These are phyloP conservation scores for Mortierella sp. DNA, from an alignment of 371 early-diverging fungal genomes.

Conservation along the genomic window DNA sequence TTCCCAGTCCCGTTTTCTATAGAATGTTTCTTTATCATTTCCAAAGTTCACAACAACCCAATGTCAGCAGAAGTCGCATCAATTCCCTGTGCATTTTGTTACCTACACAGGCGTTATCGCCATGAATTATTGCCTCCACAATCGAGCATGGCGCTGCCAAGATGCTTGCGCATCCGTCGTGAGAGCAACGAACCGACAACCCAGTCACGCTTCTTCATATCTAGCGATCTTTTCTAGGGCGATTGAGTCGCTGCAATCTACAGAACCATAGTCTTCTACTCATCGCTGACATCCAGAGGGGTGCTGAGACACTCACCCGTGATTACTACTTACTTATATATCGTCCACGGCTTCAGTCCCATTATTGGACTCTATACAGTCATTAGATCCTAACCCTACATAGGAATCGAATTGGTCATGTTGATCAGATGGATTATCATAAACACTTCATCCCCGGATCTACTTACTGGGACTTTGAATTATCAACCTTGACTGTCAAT, in stretches of 20 bases:
- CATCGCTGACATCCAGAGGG: constrained; percentile 58
- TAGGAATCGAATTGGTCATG: constrained; percentile 30
- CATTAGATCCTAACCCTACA: constrained; percentile 4
- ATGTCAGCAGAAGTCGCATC: constrained; percentile 23
- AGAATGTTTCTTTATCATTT: constrained; percentile 32
- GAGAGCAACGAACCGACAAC: constrained; percentile 42
- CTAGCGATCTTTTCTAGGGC: constrained; percentile 52
- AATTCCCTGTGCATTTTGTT: constrained; percentile 15
- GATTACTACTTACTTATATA: constrained; percentile 35
- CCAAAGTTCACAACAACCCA: constrained; percentile 14
- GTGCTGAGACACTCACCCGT: constrained; percentile 41
- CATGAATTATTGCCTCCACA: constrained; percentile 31
- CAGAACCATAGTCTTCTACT: constrained; percentile 51
- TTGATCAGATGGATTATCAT: constrained; percentile 19
- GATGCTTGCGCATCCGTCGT: constrained; percentile 35
- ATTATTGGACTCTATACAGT: constrained; percentile 28
- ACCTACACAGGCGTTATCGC: constrained; percentile 38
- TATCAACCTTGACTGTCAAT: constrained; percentile 32
- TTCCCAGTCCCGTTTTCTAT: constrained; percentile 17
- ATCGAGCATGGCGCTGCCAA: constrained; percentile 31
- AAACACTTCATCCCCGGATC: neutral
- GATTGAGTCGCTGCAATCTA: constrained; percentile 47
- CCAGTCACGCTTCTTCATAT: constrained; percentile 57
- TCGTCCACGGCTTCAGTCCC: constrained; percentile 33
- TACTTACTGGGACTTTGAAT: constrained; percentile 29